Conservation (phyloP, 768 basidiomycete genomes). For the Psilocybe azurescens region DNA sequence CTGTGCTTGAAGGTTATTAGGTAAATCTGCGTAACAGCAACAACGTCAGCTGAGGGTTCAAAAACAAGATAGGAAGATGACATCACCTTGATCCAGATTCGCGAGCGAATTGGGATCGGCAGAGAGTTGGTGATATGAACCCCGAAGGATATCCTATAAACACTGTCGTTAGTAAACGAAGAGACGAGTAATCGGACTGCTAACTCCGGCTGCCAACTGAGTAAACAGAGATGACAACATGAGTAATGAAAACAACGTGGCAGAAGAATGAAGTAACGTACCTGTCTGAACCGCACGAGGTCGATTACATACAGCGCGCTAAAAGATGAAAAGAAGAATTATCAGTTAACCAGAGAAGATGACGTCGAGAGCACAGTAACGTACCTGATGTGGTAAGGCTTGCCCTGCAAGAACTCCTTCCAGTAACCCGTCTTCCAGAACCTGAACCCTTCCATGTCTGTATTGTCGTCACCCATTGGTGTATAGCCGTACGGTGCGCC, state of each 20-base stretch:
- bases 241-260: not conserved
- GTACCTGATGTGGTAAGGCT: conserved; percentile 95
- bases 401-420: conserved; percentile 84
- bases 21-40: conserved; percentile 65
- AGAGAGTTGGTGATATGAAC: conserved; percentile 92
- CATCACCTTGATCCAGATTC: conserved; percentile 89
- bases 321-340: not conserved
- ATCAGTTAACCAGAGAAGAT: conserved; percentile 10
- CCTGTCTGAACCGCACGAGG: conserved; percentile 83
- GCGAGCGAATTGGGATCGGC: conserved; percentile 94
- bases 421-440: conserved; percentile 99
- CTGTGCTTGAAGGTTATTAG: conserved; percentile 91
- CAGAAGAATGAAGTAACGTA: not conserved
- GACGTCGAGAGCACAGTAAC: conserved; percentile 21
- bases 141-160: conserved; percentile 80
- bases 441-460: conserved; percentile 96
- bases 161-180: conserved; percentile 11
- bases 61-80: not conserved
- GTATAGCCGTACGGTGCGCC: conserved; percentile 96
- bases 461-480: conserved; percentile 96
- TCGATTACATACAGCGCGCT: conserved; percentile 97
- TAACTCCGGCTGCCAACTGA: conserved; percentile 58
- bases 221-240: conserved; percentile 33
- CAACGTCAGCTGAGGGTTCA: not conserved
- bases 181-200: conserved; percentile 15